A percentile compares a stretch with the other conserved stretches of the same genome.
phyloP scores from a whole-genome alignment of 495 filamentous ascomycete species.

The Aspergillus nanangensis region DNA sequence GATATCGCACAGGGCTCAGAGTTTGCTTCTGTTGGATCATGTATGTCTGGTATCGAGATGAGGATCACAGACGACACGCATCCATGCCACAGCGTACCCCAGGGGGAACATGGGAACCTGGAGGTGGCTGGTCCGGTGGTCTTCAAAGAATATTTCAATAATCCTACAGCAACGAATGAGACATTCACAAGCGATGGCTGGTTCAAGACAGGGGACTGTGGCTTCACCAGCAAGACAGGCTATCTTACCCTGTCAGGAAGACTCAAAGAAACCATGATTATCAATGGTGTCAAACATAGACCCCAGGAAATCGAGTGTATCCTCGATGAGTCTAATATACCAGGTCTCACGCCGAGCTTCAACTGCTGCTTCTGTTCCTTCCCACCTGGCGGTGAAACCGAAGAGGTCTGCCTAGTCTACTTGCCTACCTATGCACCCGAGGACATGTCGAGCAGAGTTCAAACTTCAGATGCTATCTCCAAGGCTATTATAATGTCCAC shows the following conservation, averaged over 20 bases:
- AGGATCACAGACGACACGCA: slow-evolving; percentile 21
- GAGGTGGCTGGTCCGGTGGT: slow-evolving; percentile 52
- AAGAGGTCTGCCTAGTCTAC: slow-evolving; percentile 34
- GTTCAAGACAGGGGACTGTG: slow-evolving; percentile 80
- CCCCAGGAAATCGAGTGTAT: slow-evolving; percentile 38
- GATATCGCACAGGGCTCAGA: slow-evolving; percentile 20
- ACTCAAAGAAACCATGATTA: slow-evolving; percentile 50
- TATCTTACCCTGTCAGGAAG: slow-evolving; percentile 51
- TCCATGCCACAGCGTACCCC: too few species aligned
- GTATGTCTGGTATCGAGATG: slow-evolving; percentile 38
- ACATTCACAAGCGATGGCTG: slow-evolving; percentile 69
- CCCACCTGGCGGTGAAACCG: slow-evolving; percentile 21
- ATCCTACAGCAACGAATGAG: slow-evolving; percentile 55
- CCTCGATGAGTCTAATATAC: slow-evolving; percentile 34
- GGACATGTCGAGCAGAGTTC: neutral
- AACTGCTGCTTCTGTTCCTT: slow-evolving; percentile 27
- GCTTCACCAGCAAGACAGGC: slow-evolving; percentile 51
- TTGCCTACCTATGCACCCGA: slow-evolving; percentile 7
- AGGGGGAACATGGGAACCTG: slow-evolving; percentile 17
- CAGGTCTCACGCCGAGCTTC: slow-evolving; percentile 21
- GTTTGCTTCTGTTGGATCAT: slow-evolving; percentile 36
- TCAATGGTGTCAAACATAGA: slow-evolving; percentile 49
- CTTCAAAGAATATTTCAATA: slow-evolving; percentile 75
- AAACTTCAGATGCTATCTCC: neutral
- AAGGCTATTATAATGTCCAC: neutral